These are phyloP conservation scores for Proteromonas lacertae DNA, from an alignment of 352 stramenopile genomes.

Conservation along the genomic window DNA sequence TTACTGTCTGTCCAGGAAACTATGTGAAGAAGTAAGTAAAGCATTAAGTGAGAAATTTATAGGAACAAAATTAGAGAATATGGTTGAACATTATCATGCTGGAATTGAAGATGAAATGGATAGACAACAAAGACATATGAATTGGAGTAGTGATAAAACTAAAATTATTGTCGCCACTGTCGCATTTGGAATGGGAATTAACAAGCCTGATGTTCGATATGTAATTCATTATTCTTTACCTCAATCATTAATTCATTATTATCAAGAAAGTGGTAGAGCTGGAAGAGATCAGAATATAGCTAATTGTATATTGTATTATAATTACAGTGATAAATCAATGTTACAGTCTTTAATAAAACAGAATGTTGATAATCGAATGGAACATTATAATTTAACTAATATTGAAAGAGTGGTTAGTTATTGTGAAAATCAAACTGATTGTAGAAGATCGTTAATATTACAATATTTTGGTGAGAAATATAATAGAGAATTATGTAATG, in stretches of 20 bases:
- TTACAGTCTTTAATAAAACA: slow-evolving; percentile 23
- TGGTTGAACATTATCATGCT: slow-evolving; percentile 45
- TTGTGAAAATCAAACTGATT: slow-evolving; percentile 21
- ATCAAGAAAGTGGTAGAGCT: slow-evolving; percentile 73
- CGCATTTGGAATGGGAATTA: slow-evolving; percentile 90
- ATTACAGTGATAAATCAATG: slow-evolving; percentile 23
- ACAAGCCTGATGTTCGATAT: slow-evolving; percentile 81
- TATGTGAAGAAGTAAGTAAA: slow-evolving; percentile 25
- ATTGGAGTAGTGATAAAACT: slow-evolving; percentile 33
- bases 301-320: slow-evolving; percentile 32
- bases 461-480: slow-evolving; percentile 54
- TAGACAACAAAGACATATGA: slow-evolving; percentile 22
- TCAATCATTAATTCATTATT: slow-evolving; percentile 91
- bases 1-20: slow-evolving; percentile 40
- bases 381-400: slow-evolving; percentile 9
- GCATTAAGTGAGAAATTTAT: slow-evolving; percentile 13
- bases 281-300: slow-evolving; percentile 57
- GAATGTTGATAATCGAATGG: slow-evolving; percentile 14
- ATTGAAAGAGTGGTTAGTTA: slow-evolving; percentile 7
- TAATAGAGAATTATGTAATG: slow-evolving; percentile 20
- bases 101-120: slow-evolving; percentile 29
- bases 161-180: slow-evolving; percentile 77
- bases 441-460: slow-evolving; percentile 34
- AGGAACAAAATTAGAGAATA: too few relatives aligned
- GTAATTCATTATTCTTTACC: slow-evolving; percentile 92